Conservation (phyloP, 352 stramenopile species). For the Phytopythium oedochilum region DNA sequence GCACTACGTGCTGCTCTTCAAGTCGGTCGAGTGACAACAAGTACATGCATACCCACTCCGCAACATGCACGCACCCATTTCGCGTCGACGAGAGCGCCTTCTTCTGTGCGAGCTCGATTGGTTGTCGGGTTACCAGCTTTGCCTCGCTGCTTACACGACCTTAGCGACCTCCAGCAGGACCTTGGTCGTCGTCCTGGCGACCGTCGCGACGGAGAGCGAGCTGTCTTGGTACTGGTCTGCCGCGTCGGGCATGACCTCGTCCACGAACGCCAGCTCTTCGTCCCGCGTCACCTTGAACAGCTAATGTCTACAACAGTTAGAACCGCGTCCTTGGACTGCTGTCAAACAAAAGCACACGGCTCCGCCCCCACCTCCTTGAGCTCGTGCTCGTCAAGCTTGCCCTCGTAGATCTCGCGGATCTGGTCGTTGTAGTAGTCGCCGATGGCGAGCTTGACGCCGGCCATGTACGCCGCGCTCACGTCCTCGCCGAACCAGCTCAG, state of each 20-base stretch:
- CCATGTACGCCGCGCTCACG: constrained; percentile 62
- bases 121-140: background rate
- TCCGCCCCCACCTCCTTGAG: constrained; percentile 54
- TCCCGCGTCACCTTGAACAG: constrained; percentile 70
- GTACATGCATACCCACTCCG: constrained; percentile 8
- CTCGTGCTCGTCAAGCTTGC: constrained; percentile 39
- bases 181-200: constrained; percentile 56
- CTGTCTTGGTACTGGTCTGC: constrained; percentile 31
- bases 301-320: constrained; percentile 12
- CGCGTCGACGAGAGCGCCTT: background rate
- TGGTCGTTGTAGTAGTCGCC: constrained; percentile 89
- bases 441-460: constrained; percentile 70
- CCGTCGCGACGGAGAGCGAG: constrained; percentile 33
- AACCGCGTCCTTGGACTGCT: background rate
- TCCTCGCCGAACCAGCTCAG: constrained; percentile 50
- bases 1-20: constrained; percentile 82
- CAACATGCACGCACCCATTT: constrained; percentile 1
- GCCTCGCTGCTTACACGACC: constrained; percentile 20
- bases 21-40: constrained; percentile 61
- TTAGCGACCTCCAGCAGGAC: constrained; percentile 49
- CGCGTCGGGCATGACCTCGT: constrained; percentile 42
- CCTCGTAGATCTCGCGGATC: constrained; percentile 81
- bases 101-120: background rate
- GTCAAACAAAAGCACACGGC: background rate
- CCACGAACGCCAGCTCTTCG: constrained; percentile 71